A percentile compares a stretch with the other conserved stretches of the same genome.
Conservation (phyloP, 1,139 yeast species). For the Blastobotrys niveus region DNA sequence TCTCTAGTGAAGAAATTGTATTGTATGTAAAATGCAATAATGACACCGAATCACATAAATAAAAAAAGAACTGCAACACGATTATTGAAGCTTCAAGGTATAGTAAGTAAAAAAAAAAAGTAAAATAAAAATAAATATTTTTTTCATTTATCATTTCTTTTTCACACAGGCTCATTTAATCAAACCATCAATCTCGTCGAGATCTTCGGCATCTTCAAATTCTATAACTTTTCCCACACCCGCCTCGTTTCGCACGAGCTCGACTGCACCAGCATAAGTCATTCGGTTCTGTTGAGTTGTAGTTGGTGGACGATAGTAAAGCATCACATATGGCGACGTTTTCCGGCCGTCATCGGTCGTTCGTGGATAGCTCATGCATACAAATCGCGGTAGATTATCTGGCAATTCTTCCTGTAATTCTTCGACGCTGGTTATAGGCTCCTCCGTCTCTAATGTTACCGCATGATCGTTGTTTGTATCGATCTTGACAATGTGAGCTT, state of each 20-base stretch:
- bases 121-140: too few relatives aligned
- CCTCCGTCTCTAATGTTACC: slow-evolving; percentile 24
- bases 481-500: slow-evolving; percentile 56
- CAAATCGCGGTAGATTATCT: slow-evolving; percentile 71
- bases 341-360: slow-evolving; percentile 65
- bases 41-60: too few relatives aligned
- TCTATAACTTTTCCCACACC: slow-evolving; percentile 52
- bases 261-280: slow-evolving; percentile 89
- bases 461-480: neutral
- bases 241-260: slow-evolving; percentile 67
- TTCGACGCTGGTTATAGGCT: slow-evolving; percentile 36
- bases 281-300: slow-evolving; percentile 71
- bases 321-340: slow-evolving; percentile 64
- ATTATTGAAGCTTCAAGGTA: too few relatives aligned
- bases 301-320: slow-evolving; percentile 84
- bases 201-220: slow-evolving; percentile 31
- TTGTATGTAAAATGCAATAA: too few relatives aligned
- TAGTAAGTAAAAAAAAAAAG: too few relatives aligned
- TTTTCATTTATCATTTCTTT: too few relatives aligned
- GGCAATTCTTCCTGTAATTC: slow-evolving; percentile 73
- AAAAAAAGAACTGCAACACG: too few relatives aligned
- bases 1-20: too few relatives aligned
- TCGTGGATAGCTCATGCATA: slow-evolving; percentile 73
- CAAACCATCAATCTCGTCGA: slow-evolving; percentile 23
- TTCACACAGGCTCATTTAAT: too few relatives aligned